A percentile compares a stretch with the other conserved stretches of the same genome.
These are phyloP conservation scores for Colletotrichum truncatum DNA, from an alignment of 2,329 filamentous ascomycete species.

Conservation along the genomic window DNA sequence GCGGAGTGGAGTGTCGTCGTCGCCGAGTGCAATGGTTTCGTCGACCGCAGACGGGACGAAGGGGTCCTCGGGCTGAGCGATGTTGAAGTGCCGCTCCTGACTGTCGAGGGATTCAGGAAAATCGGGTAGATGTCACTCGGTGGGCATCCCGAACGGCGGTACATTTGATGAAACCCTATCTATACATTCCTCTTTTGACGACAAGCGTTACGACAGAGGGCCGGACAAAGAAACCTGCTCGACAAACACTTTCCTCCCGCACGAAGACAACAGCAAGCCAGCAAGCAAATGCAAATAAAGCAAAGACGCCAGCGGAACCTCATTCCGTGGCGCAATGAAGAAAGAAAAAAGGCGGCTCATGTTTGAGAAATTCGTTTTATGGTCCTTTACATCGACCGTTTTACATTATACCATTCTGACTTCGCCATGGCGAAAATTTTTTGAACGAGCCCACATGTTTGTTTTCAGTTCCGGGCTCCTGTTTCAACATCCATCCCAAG, in stretches of 20 bases:
- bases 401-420: neutral
- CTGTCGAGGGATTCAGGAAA: constrained; percentile 51
- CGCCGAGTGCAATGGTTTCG: constrained; percentile 82
- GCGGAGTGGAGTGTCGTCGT: constrained; percentile 83
- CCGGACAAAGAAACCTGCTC: constrained; percentile 4
- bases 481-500: neutral
- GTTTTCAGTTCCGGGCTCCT: neutral
- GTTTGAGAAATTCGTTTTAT: neutral
- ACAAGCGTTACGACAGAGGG: constrained; percentile 1
- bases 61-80: constrained; percentile 72
- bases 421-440: too few species aligned
- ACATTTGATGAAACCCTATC: neutral
- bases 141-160: neutral
- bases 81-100: constrained; percentile 66
- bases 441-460: neutral
- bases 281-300: neutral
- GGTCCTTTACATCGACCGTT: neutral
- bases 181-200: neutral
- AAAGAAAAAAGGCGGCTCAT: neutral
- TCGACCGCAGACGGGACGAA: constrained; percentile 78
- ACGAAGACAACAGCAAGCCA: constrained; percentile 1
- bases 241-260: neutral
- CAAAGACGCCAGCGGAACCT: neutral
- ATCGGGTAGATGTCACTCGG: constrained; percentile 15
- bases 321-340: neutral